phyloP scores from a whole-genome alignment of 2,329 filamentous ascomycete genomes.

The Sclerotinia glacialis region DNA sequence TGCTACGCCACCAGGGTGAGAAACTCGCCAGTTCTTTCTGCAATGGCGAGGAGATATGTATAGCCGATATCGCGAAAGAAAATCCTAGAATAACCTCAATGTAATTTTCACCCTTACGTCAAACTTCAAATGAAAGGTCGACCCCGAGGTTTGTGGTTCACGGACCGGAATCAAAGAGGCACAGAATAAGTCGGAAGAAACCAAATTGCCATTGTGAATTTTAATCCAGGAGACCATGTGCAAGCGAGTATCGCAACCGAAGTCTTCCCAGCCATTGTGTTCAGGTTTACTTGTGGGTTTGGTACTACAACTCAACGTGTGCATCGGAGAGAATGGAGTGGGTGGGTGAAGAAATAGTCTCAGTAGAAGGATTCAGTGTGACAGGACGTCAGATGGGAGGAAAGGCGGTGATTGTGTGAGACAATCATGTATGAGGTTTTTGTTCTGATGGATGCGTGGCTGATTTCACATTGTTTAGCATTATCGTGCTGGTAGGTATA shows the following conservation, averaged over 20 bases:
- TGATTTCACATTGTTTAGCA: neutral
- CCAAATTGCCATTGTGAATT: neutral
- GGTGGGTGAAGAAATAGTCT: neutral
- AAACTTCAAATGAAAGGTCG: neutral
- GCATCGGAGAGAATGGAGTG: too few relatives aligned
- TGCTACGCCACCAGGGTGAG: neutral
- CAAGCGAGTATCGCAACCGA: neutral
- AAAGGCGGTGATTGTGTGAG: neutral
- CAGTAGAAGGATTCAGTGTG: neutral
- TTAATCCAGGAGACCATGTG: neutral
- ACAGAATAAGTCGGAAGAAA: neutral
- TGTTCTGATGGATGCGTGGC: neutral
- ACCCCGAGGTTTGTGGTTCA: neutral
- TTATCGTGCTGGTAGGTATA: neutral
- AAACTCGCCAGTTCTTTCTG: neutral
- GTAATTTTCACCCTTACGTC: neutral
- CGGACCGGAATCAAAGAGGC: neutral
- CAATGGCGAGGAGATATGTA: neutral
- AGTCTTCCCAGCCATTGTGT: neutral
- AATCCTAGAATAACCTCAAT: too few relatives aligned
- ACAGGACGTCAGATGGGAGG: neutral
- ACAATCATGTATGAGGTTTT: neutral
- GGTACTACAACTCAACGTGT: too few relatives aligned
- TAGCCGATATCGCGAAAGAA: neutral
- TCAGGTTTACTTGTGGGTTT: neutral